phyloP scores from a whole-genome alignment of 352 stramenopile genomes.

The Phytophthora hibernalis region DNA sequence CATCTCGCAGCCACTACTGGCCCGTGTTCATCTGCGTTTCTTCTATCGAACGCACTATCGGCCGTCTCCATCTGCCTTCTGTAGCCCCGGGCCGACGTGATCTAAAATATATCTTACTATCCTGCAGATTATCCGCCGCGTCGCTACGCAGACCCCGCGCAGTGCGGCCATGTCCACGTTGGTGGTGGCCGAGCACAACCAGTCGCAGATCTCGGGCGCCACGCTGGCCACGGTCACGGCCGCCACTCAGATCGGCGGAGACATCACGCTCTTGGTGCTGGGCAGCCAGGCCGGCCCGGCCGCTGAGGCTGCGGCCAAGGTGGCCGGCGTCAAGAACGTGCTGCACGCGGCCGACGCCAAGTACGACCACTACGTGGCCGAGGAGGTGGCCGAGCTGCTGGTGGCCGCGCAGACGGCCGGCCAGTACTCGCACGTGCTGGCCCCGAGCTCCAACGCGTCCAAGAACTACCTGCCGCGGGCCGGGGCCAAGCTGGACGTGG shows the following conservation, averaged over 20 bases:
- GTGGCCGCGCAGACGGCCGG: slow-evolving; percentile 66
- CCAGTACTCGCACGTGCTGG: slow-evolving; percentile 94
- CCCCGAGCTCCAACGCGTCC: slow-evolving; percentile 94
- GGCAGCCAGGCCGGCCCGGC: slow-evolving; percentile 67
- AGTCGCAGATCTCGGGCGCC: slow-evolving; percentile 62
- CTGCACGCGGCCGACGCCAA: slow-evolving; percentile 85
- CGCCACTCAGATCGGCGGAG: slow-evolving; percentile 80
- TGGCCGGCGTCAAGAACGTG: slow-evolving; percentile 84
- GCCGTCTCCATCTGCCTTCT: neutral
- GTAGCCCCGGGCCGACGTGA: neutral
- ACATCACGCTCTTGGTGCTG: slow-evolving; percentile 83
- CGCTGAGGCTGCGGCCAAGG: slow-evolving; percentile 74
- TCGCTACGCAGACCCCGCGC: slow-evolving; percentile 41
- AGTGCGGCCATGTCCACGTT: slow-evolving; percentile 71
- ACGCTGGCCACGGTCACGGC: slow-evolving; percentile 91
- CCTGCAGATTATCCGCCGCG: slow-evolving; percentile 59
- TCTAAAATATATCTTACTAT: neutral
- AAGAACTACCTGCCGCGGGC: slow-evolving; percentile 98
- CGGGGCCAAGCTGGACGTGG: slow-evolving; percentile 94
- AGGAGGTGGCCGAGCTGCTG: slow-evolving; percentile 87
- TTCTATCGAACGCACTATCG: slow-evolving; percentile 3
- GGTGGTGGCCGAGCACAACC: slow-evolving; percentile 91
- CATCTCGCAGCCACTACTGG: neutral
- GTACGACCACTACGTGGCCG: slow-evolving; percentile 90
- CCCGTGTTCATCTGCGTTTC: neutral